phyloP scores from a whole-genome alignment of 306 rosid genomes.

The Glycine soja region DNA sequence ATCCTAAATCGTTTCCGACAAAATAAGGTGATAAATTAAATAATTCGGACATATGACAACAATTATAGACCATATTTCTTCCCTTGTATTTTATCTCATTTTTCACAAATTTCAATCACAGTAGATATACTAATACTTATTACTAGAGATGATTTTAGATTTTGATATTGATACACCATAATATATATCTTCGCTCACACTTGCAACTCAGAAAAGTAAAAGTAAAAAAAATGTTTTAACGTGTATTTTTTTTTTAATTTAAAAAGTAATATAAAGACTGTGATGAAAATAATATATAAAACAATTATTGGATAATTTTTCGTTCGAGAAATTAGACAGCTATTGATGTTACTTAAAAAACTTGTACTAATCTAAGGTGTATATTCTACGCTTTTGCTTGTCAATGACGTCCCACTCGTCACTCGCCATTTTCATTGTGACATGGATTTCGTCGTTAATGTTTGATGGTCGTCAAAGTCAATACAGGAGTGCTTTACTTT shows the following conservation, averaged over 20 bases:
- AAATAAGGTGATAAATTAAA: not conserved
- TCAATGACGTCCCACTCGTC: not conserved
- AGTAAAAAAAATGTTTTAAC: not conserved
- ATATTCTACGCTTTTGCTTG: not conserved
- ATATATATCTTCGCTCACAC: not conserved
- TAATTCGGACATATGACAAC: not conserved
- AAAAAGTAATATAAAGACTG: not conserved
- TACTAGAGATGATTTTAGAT: not conserved
- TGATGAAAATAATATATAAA: not conserved
- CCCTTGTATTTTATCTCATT: not conserved
- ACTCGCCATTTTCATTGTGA: constrained; percentile 19
- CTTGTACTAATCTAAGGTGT: not conserved
- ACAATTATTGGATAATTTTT: not conserved
- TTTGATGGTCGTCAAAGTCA: constrained; percentile 31
- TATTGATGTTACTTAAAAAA: not conserved
- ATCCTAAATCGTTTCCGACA: not conserved
- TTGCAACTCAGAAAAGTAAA: not conserved
- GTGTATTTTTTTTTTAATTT: not conserved
- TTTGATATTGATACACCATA: not conserved
- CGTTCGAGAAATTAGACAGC: not conserved
- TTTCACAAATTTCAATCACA: not conserved
- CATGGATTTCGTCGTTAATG: not conserved
- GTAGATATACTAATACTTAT: not conserved
- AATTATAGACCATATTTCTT: not conserved
- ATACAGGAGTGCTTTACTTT: constrained; percentile 40